These are phyloP conservation scores for Solanum lignicaule DNA, from an alignment of 257 asterid genomes.

Conservation along the genomic window DNA sequence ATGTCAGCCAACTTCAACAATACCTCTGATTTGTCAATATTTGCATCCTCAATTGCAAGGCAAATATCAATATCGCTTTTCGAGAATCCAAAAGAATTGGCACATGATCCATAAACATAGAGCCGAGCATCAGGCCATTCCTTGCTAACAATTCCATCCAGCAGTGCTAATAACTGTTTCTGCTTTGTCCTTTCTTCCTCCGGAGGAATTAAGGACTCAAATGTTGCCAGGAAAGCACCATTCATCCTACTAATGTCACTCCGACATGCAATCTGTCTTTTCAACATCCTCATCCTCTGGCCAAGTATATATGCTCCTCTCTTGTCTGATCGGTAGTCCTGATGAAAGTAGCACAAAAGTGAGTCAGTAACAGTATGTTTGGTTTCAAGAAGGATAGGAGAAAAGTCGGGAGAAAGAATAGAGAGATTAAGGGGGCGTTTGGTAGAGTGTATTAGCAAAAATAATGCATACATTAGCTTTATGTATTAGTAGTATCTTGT, in stretches of 20 bases:
- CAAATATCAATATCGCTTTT: conserved; percentile 92
- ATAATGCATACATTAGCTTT: not conserved
- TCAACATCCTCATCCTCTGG: conserved; percentile 64
- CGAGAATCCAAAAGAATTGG: conserved; percentile 89
- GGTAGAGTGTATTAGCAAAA: not conserved
- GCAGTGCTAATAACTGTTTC: conserved; percentile 43
- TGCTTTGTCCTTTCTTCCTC: conserved; percentile 89
- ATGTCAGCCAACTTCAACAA: conserved; percentile 77
- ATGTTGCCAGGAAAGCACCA: conserved; percentile 47
- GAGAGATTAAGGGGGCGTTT: not conserved
- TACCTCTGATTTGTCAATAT: conserved; percentile 53
- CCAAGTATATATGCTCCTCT: conserved; percentile 70
- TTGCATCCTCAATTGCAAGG: conserved; percentile 53
- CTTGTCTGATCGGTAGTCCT: conserved; percentile 82
- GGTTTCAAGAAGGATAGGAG: not conserved
- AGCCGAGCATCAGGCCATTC: conserved; percentile 87
- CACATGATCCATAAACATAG: conserved; percentile 87
- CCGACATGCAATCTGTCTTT: conserved; percentile 41
- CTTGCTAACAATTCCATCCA: conserved; percentile 57
- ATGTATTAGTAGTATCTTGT: not conserved
- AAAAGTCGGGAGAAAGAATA: not conserved
- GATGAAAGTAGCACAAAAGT: conserved; percentile 9
- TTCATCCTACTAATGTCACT: conserved; percentile 40
- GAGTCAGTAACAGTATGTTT: not conserved
- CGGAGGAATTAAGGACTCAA: conserved; percentile 74